Base-by-base conservation (phyloP, 345 rosid species). In the Salix arbutifolia region DNA sequence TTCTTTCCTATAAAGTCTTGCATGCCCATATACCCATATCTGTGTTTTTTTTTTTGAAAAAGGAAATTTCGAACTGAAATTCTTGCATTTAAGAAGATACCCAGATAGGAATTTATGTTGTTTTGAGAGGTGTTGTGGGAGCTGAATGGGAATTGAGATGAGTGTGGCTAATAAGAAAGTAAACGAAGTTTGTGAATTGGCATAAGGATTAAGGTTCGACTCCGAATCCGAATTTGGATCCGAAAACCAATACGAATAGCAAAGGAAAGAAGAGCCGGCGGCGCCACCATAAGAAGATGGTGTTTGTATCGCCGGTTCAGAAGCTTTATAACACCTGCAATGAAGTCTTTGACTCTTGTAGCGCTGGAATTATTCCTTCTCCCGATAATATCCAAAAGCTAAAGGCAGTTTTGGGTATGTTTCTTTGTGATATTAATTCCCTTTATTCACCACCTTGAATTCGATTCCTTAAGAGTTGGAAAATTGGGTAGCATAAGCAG, bases 391-490 rank as follows among this genome's bases (percentile, higher is more conserved):
- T 96, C 77, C 85, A 87, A 60, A 82, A 74, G 79, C 87, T 96
- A 8, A 86, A 84, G 56, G 76, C 84, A 0, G 88, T 90, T 83
- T 80, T 96, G 81, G 99, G 99, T 96, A 94, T 67, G 89, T 72
- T 37, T 67, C 19, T 56, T n/a, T 9, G 13, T 3, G 52, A 46
- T 77, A 38, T 31, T 77, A 30, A 33, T 5, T 48, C 23, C 19
- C n/a, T 30, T 35, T 65, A 12, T 65, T 71, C 35, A 25, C 19
- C 65, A 28, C 65, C 60, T 21, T 68, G 70, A 74, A 67, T 74
- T 67, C 50, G 37, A 70, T 40, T 61, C 16, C 0, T 61, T 67
- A 17, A 17, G 19, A n/a, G 40, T 8, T 25, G 23, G 28, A 64
- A 50, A 33, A 40, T 42, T 71, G 26, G 64, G 52, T 66, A 25